Base-by-base conservation (phyloP, 495 filamentous ascomycete species). In the Pseudoneurospora amorphoporcata region DNA sequence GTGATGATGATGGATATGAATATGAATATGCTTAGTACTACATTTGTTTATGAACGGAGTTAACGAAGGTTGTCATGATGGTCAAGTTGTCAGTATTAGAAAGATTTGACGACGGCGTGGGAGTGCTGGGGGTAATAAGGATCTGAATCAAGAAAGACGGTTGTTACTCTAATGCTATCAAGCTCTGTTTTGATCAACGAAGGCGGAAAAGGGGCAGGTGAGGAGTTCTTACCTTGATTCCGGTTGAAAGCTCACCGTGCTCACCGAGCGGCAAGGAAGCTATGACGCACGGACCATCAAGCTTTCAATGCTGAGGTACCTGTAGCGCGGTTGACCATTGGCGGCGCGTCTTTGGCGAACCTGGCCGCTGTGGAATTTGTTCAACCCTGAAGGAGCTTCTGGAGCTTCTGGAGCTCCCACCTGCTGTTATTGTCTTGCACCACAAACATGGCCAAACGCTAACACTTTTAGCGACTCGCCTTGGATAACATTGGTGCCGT, bases 351-450 rank as follows among this genome's bases (percentile, higher is more conserved):
- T 32, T 65, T 65, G 29, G 53, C 53, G 53, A 61, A 35, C 29
- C 29, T 61, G 29, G 29, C 53, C 29, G 53, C 53, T 65, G 53
- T 73, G 74, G 72, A 77, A 76, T 72, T 76, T 79, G n/a, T n/a
- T n/a, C n/a, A n/a, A n/a, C n/a, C n/a, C n/a, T 75, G 72, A 71
- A 76, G n/a, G n/a, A n/a, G 76, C 76, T 76, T 76, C 23, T 23
- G 23, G 23, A 23, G n/a, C n/a, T n/a, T n/a, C 70, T 61, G 72
- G 71, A 77, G 75, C 76, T 65, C 53, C 53, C 53, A 65, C 53
- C 53, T 65, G 53, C 7, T 65, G 53, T 65, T 65, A 65, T 7
- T 0, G 6, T 1, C 2, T 16, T 61, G 29, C 29, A 35, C 53
- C 12, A 17, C 0, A 17, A 8, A 3, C 12, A 32, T 0, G 1